A percentile compares a stretch with the other conserved stretches of the same genome.
Evolutionary conservation across 1,139 yeast genomes (phyloP).

Genomic region (Magnusiomyces suaveolens): DNA sequence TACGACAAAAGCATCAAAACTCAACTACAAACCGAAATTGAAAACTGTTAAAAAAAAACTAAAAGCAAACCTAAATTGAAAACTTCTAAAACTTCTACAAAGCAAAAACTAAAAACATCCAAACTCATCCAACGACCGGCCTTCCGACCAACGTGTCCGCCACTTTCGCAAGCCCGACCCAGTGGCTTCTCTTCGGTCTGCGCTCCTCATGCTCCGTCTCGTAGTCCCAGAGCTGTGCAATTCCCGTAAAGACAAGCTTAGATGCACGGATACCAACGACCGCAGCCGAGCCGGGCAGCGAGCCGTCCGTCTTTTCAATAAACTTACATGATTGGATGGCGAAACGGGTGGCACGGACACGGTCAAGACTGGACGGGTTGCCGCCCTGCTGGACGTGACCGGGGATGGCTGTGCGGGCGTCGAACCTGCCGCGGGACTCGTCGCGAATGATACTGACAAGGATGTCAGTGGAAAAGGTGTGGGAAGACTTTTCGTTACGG

Average conservation of each 20-base stretch:
- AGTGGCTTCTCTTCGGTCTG: constrained; percentile 81
- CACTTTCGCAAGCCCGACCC: constrained; percentile 65
- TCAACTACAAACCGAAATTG: background rate
- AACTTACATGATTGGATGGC: constrained; percentile 84
- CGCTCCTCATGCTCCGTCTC: constrained; percentile 75
- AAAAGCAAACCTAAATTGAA: no score
- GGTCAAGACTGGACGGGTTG: constrained; percentile 87
- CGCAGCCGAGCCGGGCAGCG: constrained; percentile 76
- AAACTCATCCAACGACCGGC: constrained; percentile 24
- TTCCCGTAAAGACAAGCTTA: constrained; percentile 62
- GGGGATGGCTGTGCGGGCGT: constrained; percentile 91
- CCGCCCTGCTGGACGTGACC: constrained; percentile 99
- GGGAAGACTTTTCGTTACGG: constrained; percentile 77
- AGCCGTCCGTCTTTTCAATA: no score
- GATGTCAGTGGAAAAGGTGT: constrained; percentile 69
- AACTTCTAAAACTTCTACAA: no score
- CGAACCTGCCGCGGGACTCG: constrained; percentile 67
- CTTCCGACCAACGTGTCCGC: constrained; percentile 86
- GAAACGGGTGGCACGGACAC: constrained; percentile 86
- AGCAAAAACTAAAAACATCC: no score
- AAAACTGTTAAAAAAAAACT: no score
- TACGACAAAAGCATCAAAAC: no score
- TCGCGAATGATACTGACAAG: constrained; percentile 75
- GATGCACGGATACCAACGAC: constrained; percentile 81
- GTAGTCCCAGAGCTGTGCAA: constrained; percentile 67